Conservation (phyloP, 108 stramenopile species). For the Nitzschia sp. region DNA sequence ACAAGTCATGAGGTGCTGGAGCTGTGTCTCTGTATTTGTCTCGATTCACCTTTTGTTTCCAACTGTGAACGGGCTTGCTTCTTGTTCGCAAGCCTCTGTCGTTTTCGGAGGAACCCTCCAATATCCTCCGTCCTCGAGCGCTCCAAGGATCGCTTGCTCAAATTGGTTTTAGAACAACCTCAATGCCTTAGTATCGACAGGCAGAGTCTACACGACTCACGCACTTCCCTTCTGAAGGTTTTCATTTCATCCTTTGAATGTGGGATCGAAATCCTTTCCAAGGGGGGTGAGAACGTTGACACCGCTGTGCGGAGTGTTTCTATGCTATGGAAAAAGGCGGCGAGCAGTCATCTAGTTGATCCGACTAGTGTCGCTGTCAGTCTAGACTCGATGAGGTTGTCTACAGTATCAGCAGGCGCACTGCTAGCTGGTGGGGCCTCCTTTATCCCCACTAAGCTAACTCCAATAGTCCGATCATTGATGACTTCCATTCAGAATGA, state of each 20-base stretch:
- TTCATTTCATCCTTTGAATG: background rate
- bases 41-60: slow-evolving; percentile 28
- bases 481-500: slow-evolving; percentile 80
- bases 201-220: background rate
- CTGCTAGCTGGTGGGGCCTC: slow-evolving; percentile 40
- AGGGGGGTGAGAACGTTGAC: background rate
- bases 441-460: slow-evolving; percentile 58
- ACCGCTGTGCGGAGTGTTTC: background rate
- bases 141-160: background rate
- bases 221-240: background rate
- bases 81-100: background rate
- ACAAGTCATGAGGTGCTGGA: slow-evolving; percentile 2
- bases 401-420: slow-evolving; percentile 35
- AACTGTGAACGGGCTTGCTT: slow-evolving; percentile 36
- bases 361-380: background rate
- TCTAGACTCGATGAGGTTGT: slow-evolving; percentile 28
- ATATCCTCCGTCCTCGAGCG: background rate
- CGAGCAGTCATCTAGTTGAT: background rate
- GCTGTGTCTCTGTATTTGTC: slow-evolving; percentile 16
- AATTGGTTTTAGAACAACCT: background rate
- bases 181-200: background rate
- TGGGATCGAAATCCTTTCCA: background rate
- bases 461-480: slow-evolving; percentile 63
- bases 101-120: background rate
- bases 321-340: background rate